Evolutionary conservation across 192 early-diverging fungal genomes (phyloP), one percentile per base, ranked within the genome.

Genomic region (Gigaspora rosea): DNA sequence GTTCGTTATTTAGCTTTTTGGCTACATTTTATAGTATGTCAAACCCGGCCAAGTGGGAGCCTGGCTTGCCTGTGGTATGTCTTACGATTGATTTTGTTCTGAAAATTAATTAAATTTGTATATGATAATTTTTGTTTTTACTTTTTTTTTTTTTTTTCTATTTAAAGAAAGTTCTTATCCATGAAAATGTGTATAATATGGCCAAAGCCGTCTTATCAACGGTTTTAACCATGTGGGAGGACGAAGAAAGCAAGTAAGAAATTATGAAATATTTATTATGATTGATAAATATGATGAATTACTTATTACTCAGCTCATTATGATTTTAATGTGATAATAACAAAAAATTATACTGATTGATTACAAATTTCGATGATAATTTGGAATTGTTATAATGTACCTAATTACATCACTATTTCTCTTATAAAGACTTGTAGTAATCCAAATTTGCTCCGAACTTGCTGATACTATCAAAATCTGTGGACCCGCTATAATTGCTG

Each of bases 11-110:
- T 71, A 85, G 84, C 32, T 95, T 94, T 78, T 82, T 96, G 73
- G 83, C 86, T 71, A 95, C 95, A 2, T 92, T 92, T 78, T 93
- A 91, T 82, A 82, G 83, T 49, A 91, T 97, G 78, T 85, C 91
- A 33, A 85, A 84, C 64, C 82, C 89, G 46, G 81, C 80, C 51
- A 84, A 87, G 46, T 97, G 95, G 94, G 82, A 85, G 71, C 84
- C 95, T n/a, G 93, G 93, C n/a, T 82, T 91, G 27, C 91, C 91
- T 50, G 76, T 91, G 75, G 80, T 82, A 84, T 78, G 27, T 18
- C 2, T 52, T 52, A 52, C 15, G 2, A 52, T 52, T 52, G 15
- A 13, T 52, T 13, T 52, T 52, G 15, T 52, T 52, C 1, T 51
- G 8, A 51, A 51, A 51, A 51, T 51, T 51, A 51, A 51, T 51